Evolutionary conservation across 2,329 filamentous ascomycete genomes (phyloP).

Genomic region (Penicillium sp.): DNA sequence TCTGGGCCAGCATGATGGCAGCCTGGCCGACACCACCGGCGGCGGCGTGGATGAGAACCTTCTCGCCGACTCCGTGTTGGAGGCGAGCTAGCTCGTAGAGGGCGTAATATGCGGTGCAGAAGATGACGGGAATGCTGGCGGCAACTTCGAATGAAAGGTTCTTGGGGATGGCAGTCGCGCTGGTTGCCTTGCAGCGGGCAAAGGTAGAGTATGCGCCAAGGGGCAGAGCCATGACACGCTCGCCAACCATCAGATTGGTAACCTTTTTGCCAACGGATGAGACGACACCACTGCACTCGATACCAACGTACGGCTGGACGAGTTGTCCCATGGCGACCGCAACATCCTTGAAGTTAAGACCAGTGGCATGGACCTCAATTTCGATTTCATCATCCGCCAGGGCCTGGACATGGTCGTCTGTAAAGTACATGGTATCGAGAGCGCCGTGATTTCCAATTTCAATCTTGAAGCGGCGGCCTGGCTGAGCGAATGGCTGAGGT

Average conservation of each 20-base stretch:
- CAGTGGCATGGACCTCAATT: conserved; percentile 29
- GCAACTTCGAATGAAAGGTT: conserved; percentile 18
- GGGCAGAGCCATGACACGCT: conserved; percentile 29
- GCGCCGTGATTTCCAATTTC: conserved; percentile 18
- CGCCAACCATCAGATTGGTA: conserved; percentile 23
- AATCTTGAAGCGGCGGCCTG: conserved; percentile 18
- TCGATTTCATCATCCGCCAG: conserved; percentile 25
- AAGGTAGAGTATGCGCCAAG: conserved; percentile 27
- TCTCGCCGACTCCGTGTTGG: conserved; percentile 10
- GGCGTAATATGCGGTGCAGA: conserved; percentile 19
- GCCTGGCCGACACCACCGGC: conserved; percentile 25
- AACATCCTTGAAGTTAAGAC: conserved; percentile 33
- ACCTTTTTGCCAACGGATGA: conserved; percentile 26
- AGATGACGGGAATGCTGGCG: conserved; percentile 18
- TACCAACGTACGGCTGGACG: conserved; percentile 24
- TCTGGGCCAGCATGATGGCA: conserved; percentile 22
- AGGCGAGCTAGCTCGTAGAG: conserved; percentile 18
- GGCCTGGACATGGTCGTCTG: conserved; percentile 14
- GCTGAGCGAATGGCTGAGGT: conserved; percentile 19
- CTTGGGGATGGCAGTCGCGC: conserved; percentile 14
- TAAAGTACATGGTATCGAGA: conserved; percentile 21
- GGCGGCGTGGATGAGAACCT: conserved; percentile 22
- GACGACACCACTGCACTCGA: conserved; percentile 31
- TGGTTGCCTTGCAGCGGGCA: conserved; percentile 21
- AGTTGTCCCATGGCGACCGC: conserved; percentile 32